Percentiles rank a stretch among this genome's conserved stretches.
These are phyloP conservation scores for Vitis hybrid DNA, from an alignment of 177 flowering plant species.

Conservation along the genomic window DNA sequence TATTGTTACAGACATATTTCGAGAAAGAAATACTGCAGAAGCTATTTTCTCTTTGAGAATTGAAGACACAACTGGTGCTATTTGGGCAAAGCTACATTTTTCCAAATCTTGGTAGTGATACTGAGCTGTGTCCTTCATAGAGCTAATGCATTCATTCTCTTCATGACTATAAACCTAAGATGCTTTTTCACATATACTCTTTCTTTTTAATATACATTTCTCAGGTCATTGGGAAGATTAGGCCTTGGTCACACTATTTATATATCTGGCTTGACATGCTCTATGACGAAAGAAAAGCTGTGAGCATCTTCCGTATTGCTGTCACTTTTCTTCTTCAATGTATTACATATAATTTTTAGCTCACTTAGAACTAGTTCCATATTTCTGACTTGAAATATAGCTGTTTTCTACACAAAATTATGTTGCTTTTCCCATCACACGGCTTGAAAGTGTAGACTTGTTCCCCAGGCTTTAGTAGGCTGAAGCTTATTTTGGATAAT, in stretches of 20 bases:
- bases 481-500: not conserved
- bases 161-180: not conserved
- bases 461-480: not conserved
- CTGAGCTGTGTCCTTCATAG: too few relatives aligned
- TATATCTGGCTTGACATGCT: conserved; percentile 79
- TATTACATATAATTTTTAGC: not conserved
- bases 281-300: conserved; percentile 46
- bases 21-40: conserved; percentile 39
- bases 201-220: conserved; percentile 11
- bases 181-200: not conserved
- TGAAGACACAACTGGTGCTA: conserved; percentile 69
- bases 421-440: too few relatives aligned
- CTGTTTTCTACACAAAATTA: too few relatives aligned
- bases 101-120: conserved; percentile 54
- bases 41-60: conserved; percentile 54
- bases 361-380: not conserved
- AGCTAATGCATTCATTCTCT: not conserved
- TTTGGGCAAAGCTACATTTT: conserved; percentile 74
- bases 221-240: conserved; percentile 91
- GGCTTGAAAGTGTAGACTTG: not conserved
- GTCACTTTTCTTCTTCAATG: not conserved
- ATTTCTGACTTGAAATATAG: too few relatives aligned
- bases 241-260: conserved; percentile 71
- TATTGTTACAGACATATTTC: conserved; percentile 50
- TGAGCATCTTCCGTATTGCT: conserved; percentile 26